phyloP scores from a whole-genome alignment of 2,329 filamentous ascomycete species.

The Incumbomyces lentus region DNA sequence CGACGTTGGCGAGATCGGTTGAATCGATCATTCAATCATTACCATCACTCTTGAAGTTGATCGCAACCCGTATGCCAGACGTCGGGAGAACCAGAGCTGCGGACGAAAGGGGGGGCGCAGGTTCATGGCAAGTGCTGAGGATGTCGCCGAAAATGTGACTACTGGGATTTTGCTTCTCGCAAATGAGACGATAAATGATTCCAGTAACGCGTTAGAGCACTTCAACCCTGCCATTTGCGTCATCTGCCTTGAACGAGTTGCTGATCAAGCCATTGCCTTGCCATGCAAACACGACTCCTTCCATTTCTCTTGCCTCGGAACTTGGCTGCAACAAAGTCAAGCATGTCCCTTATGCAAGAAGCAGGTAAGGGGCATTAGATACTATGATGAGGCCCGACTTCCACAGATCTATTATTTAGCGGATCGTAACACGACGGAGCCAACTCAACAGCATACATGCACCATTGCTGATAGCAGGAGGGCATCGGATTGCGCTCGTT shows the following conservation, averaged over 20 bases:
- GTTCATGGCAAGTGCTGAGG: slow-evolving; percentile 4
- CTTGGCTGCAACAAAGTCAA: slow-evolving; percentile 64
- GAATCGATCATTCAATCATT: no score
- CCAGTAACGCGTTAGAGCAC: not conserved
- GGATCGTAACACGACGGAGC: not conserved
- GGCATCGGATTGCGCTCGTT: not conserved
- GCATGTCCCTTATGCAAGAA: slow-evolving; percentile 69
- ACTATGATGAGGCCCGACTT: slow-evolving; percentile 39
- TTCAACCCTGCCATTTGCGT: slow-evolving; percentile 47
- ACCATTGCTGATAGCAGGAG: slow-evolving; percentile 3
- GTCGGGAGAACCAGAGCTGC: not conserved
- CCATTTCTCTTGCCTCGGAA: slow-evolving; percentile 74
- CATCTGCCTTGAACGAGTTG: slow-evolving; percentile 72
- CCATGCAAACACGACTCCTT: slow-evolving; percentile 75
- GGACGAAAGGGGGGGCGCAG: not conserved
- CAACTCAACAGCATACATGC: not conserved
- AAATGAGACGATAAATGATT: not conserved
- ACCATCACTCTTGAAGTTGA: no score
- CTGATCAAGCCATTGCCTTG: slow-evolving; percentile 58
- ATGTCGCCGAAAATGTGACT: not conserved
- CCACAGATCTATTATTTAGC: slow-evolving; percentile 1
- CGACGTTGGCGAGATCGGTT: no score
- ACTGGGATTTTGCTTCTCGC: not conserved
- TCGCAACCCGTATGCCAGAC: not conserved
- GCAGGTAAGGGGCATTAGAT: slow-evolving; percentile 50